phyloP scores from a whole-genome alignment of 176 grass and related monocot genomes.

The Phyllostachys edulis region DNA sequence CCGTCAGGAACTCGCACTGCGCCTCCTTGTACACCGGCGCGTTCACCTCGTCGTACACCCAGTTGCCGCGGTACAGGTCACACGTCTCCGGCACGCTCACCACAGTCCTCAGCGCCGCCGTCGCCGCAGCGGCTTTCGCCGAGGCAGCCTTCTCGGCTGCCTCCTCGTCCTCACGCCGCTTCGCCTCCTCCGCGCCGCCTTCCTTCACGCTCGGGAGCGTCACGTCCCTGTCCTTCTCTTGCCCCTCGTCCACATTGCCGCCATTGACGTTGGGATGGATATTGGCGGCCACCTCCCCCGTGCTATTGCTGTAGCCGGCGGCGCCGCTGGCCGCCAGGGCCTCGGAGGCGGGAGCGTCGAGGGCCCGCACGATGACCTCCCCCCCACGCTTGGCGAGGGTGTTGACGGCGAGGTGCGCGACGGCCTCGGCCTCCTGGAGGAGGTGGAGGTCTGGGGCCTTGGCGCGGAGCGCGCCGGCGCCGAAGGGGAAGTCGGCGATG shows the following conservation, averaged over 20 bases:
- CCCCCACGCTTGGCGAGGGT: constrained; percentile 43
- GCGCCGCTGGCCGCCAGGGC: neutral
- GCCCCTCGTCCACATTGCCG: constrained; percentile 40
- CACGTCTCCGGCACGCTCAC: constrained; percentile 65
- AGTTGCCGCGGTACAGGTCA: constrained; percentile 70
- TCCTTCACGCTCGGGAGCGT: constrained; percentile 57
- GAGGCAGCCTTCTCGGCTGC: constrained; percentile 48
- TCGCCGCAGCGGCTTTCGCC: constrained; percentile 41
- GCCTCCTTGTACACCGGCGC: constrained; percentile 76
- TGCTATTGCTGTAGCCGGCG: neutral
- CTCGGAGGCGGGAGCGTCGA: constrained; percentile 9
- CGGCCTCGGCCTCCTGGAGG: constrained; percentile 62
- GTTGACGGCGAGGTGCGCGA: constrained; percentile 51
- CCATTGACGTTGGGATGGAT: constrained; percentile 24
- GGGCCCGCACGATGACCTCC: constrained; percentile 50
- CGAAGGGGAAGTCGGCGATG: constrained; percentile 80
- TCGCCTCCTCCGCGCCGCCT: constrained; percentile 30
- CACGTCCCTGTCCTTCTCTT: constrained; percentile 76
- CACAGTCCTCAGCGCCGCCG: constrained; percentile 40
- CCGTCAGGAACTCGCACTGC: constrained; percentile 91
- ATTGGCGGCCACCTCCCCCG: neutral
- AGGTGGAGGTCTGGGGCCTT: constrained; percentile 49
- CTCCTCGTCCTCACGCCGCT: constrained; percentile 42
- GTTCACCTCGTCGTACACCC: constrained; percentile 83
- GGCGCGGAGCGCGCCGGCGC: constrained; percentile 47